Evolutionary conservation across 1,139 yeast genomes (phyloP), one percentile per base, ranked within the genome.

Genomic region (Yamadazyma triangularis): DNA sequence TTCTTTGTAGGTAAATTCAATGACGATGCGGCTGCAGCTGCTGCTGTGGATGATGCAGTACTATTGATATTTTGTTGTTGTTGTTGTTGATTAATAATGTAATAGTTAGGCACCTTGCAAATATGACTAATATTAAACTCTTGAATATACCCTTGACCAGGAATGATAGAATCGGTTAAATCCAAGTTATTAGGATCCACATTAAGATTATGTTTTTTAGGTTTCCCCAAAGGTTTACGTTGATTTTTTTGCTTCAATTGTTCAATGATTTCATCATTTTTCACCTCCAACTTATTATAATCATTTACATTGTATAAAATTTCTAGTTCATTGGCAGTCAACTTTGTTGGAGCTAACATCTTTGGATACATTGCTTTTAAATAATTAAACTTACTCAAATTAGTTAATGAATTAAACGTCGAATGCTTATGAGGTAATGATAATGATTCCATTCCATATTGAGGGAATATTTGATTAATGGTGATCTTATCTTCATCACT

Each of bases 91-190:
- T 51, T 57, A 10, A 64, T 56, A 25, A 62, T 51, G 45, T 61
- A 68, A 38, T 68, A 68, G 38, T 60, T 64, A 2, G 73, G 72
- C 8, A 66, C 68, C 38, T 61, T 65, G 45, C 73, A 65, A 15
- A 67, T 40, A 39, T 62, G 64, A 34, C 52, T 58, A 8, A 68
- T 57, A 36, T 57, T 64, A 40, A 68, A 68, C 39, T 66, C 73
- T 25, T 63, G 72, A 25, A 68, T 60, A 29, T 46, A 62, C 1
- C 74, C 74, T 44, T 66, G 71, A 2, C 74, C 74, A 2, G 73
- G 73, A 8, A 67, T 51, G 2, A 65, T 56, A 4, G 64, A 58
- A 30, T 68, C 73, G 4, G 55, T 41, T 37, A 67, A 58, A 37
- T 68, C 73, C 12, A 64, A 38, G 12, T 51, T 41, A 41, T 68